Percentiles rank a stretch among this genome's conserved stretches.
Evolutionary conservation across 495 filamentous ascomycete genomes (phyloP).

Genomic region (Penicillium psychrofluorescens): DNA sequence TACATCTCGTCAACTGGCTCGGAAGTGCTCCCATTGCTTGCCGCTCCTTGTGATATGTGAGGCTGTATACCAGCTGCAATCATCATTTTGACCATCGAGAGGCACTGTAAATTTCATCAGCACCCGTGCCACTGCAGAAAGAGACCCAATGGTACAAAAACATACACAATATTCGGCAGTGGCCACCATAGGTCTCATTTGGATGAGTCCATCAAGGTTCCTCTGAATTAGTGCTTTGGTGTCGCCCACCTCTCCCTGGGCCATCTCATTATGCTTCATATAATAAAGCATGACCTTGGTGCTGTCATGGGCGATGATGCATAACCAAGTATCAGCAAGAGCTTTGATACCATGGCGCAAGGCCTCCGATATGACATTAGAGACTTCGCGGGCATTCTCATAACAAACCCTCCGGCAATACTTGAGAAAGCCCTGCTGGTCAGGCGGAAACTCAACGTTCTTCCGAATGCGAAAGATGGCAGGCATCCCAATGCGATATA

Average conservation of each 20-base stretch:
- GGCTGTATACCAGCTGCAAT: constrained; percentile 8
- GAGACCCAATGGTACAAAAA: neutral
- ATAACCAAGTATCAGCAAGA: constrained; percentile 13
- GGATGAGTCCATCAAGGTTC: constrained; percentile 10
- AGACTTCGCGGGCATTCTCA: constrained; percentile 7
- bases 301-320: constrained; percentile 13
- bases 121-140: too few relatives aligned
- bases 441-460: constrained; percentile 5
- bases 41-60: neutral
- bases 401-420: constrained; percentile 8
- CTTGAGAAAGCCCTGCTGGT: constrained; percentile 6
- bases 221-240: constrained; percentile 4
- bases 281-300: constrained; percentile 12
- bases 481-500: constrained; percentile 14
- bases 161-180: constrained; percentile 15
- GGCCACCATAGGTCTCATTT: constrained; percentile 14
- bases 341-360: constrained; percentile 8
- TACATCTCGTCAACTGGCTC: constrained; percentile 1
- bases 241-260: constrained; percentile 1
- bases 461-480: constrained; percentile 7
- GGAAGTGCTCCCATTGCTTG: neutral
- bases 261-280: constrained; percentile 2
- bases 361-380: constrained; percentile 7
- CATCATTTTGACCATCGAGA: constrained; percentile 14
- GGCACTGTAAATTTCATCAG: neutral